Base-by-base conservation (phyloP, 371 early-diverging fungal genomes). In the Actinomortierella ambigua region DNA sequence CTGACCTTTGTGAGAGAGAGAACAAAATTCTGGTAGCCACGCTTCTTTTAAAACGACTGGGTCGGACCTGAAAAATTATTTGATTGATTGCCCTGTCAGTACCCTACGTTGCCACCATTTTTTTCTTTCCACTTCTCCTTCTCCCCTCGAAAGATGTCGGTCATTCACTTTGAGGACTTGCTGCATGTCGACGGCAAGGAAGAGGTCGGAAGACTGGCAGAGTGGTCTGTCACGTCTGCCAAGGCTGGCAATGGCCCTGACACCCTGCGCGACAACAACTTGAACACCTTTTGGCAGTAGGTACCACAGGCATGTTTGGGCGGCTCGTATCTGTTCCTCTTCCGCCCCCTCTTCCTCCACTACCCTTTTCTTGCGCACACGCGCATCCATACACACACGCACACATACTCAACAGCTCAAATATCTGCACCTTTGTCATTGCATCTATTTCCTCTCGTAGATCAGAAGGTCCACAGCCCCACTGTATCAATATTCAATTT, bases 231-330 rank as follows among this genome's bases (percentile, higher is more conserved):
- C 4, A 93, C 94, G 13, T 82, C 92, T 1, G 84, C 77, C 68
- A 90, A 92, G 58, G 77, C 79, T 4, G 87, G 85, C 40, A 88
- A 83, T 70, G 92, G 91, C 0, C 80, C 89, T 4, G 78, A 83
- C 7, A 77, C 87, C 39, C 79, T 95, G 20, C 81, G 84, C 23
- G 92, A 94, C 76, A 81, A 82, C 42, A 81, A 82, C 58, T 69
- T 85, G 17, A 85, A 88, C 43, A 92, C 93, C 0, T 95, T 86
- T 68, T 95, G 96, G 96, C 95, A 95, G 89, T 91, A 77, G n/a
- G n/a, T n/a, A n/a, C n/a, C n/a, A n/a, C n/a, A n/a, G n/a, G n/a
- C n/a, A n/a, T n/a, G n/a, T n/a, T n/a, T n/a, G n/a, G n/a, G n/a
- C n/a, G n/a, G n/a, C n/a, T n/a, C n/a, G n/a, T n/a, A n/a, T n/a